Evolutionary conservation across 1,139 yeast species (phyloP).

Genomic region (Lodderomyces margitis): DNA sequence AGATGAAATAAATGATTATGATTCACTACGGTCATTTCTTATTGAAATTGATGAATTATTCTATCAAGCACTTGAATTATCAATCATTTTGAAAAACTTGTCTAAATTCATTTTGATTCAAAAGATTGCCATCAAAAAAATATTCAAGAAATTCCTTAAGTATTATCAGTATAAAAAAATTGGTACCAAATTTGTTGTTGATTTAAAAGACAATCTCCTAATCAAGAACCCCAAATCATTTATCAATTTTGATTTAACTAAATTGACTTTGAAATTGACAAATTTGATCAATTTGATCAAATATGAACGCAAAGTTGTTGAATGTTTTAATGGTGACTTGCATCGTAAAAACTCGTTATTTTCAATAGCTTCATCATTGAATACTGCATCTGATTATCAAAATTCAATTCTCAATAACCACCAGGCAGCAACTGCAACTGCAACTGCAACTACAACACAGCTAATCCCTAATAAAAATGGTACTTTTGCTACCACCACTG

Average conservation of each 20-base stretch:
- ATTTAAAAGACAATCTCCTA: conserved; percentile 32
- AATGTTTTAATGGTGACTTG: neutral
- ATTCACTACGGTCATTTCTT: conserved; percentile 11
- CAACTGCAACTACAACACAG: neutral
- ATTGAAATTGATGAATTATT: conserved; percentile 28
- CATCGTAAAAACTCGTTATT: conserved; percentile 15
- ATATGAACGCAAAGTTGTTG: conserved; percentile 16
- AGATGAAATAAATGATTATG: conserved; percentile 9
- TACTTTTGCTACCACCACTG: neutral
- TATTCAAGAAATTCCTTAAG: conserved; percentile 75
- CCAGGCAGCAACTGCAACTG: conserved; percentile 4
- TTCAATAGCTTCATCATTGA: conserved; percentile 14
- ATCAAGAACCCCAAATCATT: conserved; percentile 51
- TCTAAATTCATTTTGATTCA: conserved; percentile 77
- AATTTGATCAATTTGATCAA: conserved; percentile 24
- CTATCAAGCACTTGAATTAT: conserved; percentile 46
- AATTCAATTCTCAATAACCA: too few relatives aligned
- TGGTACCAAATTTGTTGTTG: conserved; percentile 39
- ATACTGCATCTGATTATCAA: conserved; percentile 14
- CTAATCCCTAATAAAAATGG: neutral
- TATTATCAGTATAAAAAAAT: conserved; percentile 43
- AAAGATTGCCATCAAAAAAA: conserved; percentile 75
- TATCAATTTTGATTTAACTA: conserved; percentile 61
- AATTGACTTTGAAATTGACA: conserved; percentile 63
- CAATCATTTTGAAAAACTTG: conserved; percentile 64